A percentile compares a stretch with the other conserved stretches of the same genome.
Conservation (phyloP, 805 yeast species). For the Cyberlindnera maritima region DNA sequence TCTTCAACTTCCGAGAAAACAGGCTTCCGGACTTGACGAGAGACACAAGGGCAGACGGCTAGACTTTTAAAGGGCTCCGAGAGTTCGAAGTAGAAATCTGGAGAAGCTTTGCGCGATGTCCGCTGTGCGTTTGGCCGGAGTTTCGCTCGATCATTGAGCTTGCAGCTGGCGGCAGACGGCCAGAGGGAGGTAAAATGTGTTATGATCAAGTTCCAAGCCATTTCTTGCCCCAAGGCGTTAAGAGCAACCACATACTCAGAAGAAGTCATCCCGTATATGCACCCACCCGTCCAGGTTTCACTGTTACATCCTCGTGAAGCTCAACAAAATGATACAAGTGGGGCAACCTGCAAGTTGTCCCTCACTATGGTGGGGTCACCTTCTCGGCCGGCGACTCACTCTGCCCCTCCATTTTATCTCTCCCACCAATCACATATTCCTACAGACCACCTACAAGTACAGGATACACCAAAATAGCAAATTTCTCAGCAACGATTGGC, state of each 20-base stretch:
- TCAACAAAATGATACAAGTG: neutral
- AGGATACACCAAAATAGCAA: no score
- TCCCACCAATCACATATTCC: neutral
- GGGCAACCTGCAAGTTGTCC: neutral
- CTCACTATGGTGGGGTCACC: neutral
- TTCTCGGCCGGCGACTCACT: neutral
- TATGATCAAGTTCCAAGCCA: no score
- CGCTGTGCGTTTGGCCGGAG: conserved; percentile 13
- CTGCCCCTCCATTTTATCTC: conserved; percentile 1
- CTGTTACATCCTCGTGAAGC: no score
- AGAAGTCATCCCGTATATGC: neutral
- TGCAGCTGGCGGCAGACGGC: neutral
- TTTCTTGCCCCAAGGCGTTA: neutral
- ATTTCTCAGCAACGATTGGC: neutral
- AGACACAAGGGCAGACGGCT: neutral
- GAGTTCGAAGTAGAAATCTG: conserved; percentile 6
- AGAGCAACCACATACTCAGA: no score
- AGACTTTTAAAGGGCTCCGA: conserved; percentile 14
- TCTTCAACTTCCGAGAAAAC: no score
- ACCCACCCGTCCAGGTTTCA: neutral
- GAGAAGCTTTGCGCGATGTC: conserved; percentile 17
- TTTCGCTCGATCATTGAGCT: conserved; percentile 3
- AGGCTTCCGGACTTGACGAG: neutral
- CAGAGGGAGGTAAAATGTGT: neutral
- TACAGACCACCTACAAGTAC: neutral